Conservation (phyloP, 2,329 filamentous ascomycete species). For the Hymenotorrendiella dingleyae region DNA sequence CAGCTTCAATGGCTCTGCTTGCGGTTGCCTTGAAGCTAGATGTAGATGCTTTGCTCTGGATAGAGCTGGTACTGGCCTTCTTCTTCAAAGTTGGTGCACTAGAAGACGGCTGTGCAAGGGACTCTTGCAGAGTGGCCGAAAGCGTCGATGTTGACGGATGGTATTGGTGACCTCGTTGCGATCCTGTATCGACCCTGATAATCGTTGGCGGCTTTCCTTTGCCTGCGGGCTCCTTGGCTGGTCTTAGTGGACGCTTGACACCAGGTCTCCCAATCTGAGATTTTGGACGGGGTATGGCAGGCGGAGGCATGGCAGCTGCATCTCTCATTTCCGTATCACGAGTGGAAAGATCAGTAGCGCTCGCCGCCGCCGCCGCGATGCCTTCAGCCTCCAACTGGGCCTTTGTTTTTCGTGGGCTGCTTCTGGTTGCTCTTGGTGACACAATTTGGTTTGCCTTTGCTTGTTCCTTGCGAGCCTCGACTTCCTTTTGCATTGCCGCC, state of each 20-base stretch:
- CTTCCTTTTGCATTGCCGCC: slow-evolving; percentile 46
- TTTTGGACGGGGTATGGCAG: slow-evolving; percentile 49
- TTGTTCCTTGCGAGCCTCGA: slow-evolving; percentile 48
- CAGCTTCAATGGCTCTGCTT: slow-evolving; percentile 66
- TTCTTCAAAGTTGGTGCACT: slow-evolving; percentile 43
- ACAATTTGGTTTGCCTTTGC: slow-evolving; percentile 29
- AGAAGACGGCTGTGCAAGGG: slow-evolving; percentile 34
- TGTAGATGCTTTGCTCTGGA: slow-evolving; percentile 35
- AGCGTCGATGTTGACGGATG: slow-evolving; percentile 53
- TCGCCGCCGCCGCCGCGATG: slow-evolving; percentile 23
- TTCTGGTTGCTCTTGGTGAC: slow-evolving; percentile 40
- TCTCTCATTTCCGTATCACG: slow-evolving; percentile 52
- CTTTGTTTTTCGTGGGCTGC: slow-evolving; percentile 47
- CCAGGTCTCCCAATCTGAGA: slow-evolving; percentile 42
- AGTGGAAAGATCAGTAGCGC: slow-evolving; percentile 32
- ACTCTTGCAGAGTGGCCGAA: slow-evolving; percentile 54
- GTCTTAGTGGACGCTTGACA: slow-evolving; percentile 55
- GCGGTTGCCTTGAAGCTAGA: slow-evolving; percentile 61
- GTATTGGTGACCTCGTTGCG: slow-evolving; percentile 57
- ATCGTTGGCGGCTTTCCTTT: slow-evolving; percentile 65
- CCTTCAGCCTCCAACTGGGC: slow-evolving; percentile 30
- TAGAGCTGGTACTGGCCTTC: slow-evolving; percentile 53
- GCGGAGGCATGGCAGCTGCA: slow-evolving; percentile 53
- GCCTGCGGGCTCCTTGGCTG: slow-evolving; percentile 49
- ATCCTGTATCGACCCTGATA: slow-evolving; percentile 64